Percentiles rank a stretch among this genome's conserved stretches.
Evolutionary conservation across 176 grass and related monocot species (phyloP).

Genomic region (Triticum monococcum): DNA sequence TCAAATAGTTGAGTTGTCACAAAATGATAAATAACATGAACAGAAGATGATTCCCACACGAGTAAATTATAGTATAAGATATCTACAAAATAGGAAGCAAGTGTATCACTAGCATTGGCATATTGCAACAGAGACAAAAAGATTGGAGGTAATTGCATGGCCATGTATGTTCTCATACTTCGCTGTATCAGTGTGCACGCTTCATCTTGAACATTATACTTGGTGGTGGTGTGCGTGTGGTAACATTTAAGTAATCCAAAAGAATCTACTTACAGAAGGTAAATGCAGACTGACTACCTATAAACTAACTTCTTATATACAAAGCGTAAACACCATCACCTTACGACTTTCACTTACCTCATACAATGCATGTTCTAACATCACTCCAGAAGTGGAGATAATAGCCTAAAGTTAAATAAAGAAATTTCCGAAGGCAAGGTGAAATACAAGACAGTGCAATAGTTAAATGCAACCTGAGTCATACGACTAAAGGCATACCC

Average conservation of each 20-base stretch:
- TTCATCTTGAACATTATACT: neutral
- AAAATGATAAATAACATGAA: neutral
- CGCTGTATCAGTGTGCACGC: neutral
- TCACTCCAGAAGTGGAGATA: neutral
- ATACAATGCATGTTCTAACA: neutral
- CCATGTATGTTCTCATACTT: neutral
- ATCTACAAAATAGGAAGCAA: neutral
- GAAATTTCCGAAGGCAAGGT: neutral
- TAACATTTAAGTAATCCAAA: neutral
- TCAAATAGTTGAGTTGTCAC: neutral
- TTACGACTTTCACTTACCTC: neutral
- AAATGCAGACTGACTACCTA: neutral
- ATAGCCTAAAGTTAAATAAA: slow-evolving; percentile 2
- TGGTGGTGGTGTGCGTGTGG: neutral
- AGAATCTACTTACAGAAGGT: slow-evolving; percentile 3
- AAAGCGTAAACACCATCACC: neutral
- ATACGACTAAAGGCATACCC: slow-evolving; percentile 42
- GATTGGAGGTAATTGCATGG: slow-evolving; percentile 1
- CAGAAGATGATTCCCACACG: neutral
- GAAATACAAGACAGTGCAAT: slow-evolving; percentile 1
- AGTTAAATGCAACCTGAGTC: slow-evolving; percentile 6
- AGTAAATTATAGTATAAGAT: neutral
- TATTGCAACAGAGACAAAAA: slow-evolving; percentile 5
- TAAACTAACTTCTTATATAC: neutral
- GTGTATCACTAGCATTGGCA: neutral